Base-by-base conservation (phyloP, 2,329 filamentous ascomycete genomes). In the Ascochyta fabae region DNA sequence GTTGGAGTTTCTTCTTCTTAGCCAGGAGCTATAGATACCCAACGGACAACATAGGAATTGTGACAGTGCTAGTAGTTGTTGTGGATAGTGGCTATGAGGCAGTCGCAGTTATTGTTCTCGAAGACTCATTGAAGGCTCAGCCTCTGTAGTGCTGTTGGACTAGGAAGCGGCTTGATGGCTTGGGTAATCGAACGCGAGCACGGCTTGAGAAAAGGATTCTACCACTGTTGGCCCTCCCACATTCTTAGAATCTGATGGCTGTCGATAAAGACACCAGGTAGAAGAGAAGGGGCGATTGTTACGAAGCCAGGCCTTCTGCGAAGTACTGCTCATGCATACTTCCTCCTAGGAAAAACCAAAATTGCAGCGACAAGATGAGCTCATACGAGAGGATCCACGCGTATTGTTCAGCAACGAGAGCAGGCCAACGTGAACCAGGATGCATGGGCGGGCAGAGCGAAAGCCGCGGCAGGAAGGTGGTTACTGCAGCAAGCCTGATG, bases 111-210 rank as follows among this genome's bases (percentile, higher is more conserved):
- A 19, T 26, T 43, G 29, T 39, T 40, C 19, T 19, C 19, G 19
- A 19, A 19, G 19, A 19, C 19, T 19, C 19, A 45, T 47, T n/a
- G 56, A 38, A 48, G 46, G 15, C 12, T 34, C 34, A 24, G 27
- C 54, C 38, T 61, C 53, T 40, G 48, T 51, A 23, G 67, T 71
- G 44, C 49, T 51, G 56, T 74, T 74, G 54, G 57, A 59, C 61
- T 70, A 71, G 23, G 61, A 57, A 59, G 60, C 48, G 61, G 62
- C 63, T 74, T 63, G 55, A 61, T 58, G 64, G 62, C 62, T 67
- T 62, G 35, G 59, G 72, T 65, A 70, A 69, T 40, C 51, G 48
- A 62, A 68, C 65, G 65, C 65, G 61, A 64, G 53, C 49, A 40
- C 54, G 55, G 59, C 56, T 56, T 46, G 46, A 50, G 27, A 36